Percentiles rank a stretch among this genome's conserved stretches.
These are phyloP conservation scores for Coelastrella sp. DNA, from an alignment of 139 green algal genomes.

Conservation along the genomic window DNA sequence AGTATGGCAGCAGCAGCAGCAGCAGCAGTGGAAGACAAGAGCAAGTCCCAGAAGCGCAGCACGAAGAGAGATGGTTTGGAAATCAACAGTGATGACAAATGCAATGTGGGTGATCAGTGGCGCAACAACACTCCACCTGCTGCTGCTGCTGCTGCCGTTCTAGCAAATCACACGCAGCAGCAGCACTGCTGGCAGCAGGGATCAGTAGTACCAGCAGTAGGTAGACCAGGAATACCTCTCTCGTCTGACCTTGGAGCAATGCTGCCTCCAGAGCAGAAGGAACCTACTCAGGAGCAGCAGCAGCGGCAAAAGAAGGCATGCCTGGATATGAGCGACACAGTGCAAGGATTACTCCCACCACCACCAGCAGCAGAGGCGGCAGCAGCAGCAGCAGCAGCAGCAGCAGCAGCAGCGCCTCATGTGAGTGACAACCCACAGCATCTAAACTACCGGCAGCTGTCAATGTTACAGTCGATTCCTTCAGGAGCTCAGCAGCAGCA, in stretches of 20 bases:
- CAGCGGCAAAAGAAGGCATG: too few relatives aligned
- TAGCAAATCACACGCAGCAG: background rate
- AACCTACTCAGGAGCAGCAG: background rate
- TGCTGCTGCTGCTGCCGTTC: background rate
- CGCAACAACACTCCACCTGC: background rate
- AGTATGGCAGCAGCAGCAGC: background rate
- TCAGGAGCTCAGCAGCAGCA: background rate
- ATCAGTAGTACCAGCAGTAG: background rate
- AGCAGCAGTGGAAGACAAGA: background rate
- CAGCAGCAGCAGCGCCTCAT: too few relatives aligned
- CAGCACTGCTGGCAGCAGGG: background rate
- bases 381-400: too few relatives aligned
- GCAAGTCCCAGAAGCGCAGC: background rate
- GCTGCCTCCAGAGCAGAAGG: background rate
- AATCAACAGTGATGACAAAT: background rate
- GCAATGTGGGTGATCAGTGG: background rate
- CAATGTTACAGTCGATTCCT: too few relatives aligned
- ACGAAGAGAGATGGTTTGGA: background rate
- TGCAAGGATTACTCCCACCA: too few relatives aligned
- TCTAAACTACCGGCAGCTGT: too few relatives aligned
- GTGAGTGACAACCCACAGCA: too few relatives aligned
- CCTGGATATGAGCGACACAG: too few relatives aligned
- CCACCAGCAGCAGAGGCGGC: too few relatives aligned
- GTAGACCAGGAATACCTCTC: background rate
- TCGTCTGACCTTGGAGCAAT: background rate